phyloP scores from a whole-genome alignment of 2,329 filamentous ascomycete species.

The Rhynchosporium agropyri region DNA sequence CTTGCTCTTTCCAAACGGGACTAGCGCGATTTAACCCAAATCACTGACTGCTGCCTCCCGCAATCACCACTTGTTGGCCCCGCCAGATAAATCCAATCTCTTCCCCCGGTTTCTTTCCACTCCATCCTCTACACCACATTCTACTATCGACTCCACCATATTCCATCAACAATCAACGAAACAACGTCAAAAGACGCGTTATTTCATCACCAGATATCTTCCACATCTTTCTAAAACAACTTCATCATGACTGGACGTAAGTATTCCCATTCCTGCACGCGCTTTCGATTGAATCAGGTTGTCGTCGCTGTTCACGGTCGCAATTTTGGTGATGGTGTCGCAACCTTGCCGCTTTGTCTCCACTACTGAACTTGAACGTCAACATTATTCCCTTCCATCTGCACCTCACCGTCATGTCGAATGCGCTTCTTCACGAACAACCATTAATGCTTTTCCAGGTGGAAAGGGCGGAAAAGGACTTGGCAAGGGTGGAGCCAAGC shows the following conservation, averaged over 20 bases:
- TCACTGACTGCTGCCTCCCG: conserved; percentile 17
- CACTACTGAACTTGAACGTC: conserved; percentile 30
- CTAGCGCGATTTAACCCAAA: conserved; percentile 19
- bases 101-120: conserved; percentile 14
- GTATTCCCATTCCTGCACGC: conserved; percentile 45
- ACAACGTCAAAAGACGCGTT: conserved; percentile 34
- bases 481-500: conserved; percentile 98
- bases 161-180: conserved; percentile 27
- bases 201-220: conserved; percentile 43
- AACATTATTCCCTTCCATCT: background rate
- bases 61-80: conserved; percentile 18
- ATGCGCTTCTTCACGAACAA: background rate
- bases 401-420: conserved; percentile 4
- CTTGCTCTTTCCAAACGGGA: conserved; percentile 18
- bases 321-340: conserved; percentile 36
- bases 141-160: conserved; percentile 21
- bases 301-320: conserved; percentile 35
- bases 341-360: conserved; percentile 22
- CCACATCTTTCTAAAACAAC: conserved; percentile 34
- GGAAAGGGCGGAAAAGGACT: conserved; percentile 85
- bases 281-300: conserved; percentile 22
- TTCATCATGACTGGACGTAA: conserved; percentile 75
- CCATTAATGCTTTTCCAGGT: conserved; percentile 35
- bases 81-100: conserved; percentile 18
- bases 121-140: conserved; percentile 14